A percentile compares a stretch with the other conserved stretches of the same genome.
Evolutionary conservation across 805 yeast genomes (phyloP).

Genomic region (Suhomyces xylopsoci): DNA sequence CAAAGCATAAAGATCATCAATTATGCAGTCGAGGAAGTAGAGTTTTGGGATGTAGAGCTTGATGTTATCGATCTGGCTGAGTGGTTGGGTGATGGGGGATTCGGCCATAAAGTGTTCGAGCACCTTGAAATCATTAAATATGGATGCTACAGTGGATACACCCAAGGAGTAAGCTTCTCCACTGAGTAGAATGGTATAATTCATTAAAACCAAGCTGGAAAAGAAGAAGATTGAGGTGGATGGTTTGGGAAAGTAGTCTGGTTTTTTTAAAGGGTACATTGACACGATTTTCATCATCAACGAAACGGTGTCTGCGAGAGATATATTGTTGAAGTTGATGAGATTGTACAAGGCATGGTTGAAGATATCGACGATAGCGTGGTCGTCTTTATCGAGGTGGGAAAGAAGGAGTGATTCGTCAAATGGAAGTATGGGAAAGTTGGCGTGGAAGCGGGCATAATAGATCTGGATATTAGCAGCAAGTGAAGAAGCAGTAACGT

Average conservation of each 20-base stretch:
- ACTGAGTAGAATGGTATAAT: conserved; percentile 55
- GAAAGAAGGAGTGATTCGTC: conserved; percentile 19
- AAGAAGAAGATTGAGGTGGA: conserved; percentile 26
- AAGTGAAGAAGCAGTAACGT: conserved; percentile 12
- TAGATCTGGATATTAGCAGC: conserved; percentile 39
- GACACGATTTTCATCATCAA: conserved; percentile 33
- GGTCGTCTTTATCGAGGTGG: not conserved
- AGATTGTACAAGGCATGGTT: conserved; percentile 38
- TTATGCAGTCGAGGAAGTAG: conserved; percentile 43
- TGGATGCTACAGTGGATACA: conserved; percentile 47
- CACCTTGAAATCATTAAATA: conserved; percentile 58
- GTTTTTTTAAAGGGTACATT: conserved; percentile 33
- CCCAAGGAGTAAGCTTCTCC: conserved; percentile 62
- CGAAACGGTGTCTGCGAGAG: conserved; percentile 30
- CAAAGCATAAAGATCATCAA: conserved; percentile 53
- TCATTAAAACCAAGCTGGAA: conserved; percentile 35
- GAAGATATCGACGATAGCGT: conserved; percentile 37
- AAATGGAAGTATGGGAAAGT: conserved; percentile 46
- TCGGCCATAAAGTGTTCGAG: conserved; percentile 43
- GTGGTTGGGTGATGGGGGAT: conserved; percentile 15
- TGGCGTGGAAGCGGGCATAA: conserved; percentile 41
- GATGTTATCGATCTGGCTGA: conserved; percentile 19
- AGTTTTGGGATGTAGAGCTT: conserved; percentile 40
- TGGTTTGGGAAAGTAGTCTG: conserved; percentile 22
- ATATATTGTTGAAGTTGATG: conserved; percentile 31